Evolutionary conservation across 2,329 filamentous ascomycete genomes (phyloP).

Genomic region (Fusarium torulosum): DNA sequence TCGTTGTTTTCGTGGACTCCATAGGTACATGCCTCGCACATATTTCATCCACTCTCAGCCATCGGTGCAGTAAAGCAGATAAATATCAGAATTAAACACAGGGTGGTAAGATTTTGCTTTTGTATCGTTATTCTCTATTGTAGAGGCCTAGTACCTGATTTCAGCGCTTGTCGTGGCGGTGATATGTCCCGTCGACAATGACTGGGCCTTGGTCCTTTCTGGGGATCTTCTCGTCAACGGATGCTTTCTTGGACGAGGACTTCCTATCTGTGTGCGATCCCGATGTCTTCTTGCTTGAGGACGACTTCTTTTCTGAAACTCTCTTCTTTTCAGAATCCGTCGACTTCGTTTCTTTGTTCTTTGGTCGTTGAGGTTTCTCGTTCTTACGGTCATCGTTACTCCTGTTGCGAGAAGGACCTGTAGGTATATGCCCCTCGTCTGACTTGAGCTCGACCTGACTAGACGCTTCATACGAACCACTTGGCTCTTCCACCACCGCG

Average conservation of each 20-base stretch:
- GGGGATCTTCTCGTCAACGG: slow-evolving; percentile 19
- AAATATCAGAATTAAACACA: neutral
- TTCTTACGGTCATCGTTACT: slow-evolving; percentile 1
- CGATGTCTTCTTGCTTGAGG: slow-evolving; percentile 27
- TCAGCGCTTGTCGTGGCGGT: slow-evolving; percentile 19
- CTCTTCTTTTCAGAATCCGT: slow-evolving; percentile 25
- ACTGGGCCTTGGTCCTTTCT: slow-evolving; percentile 28
- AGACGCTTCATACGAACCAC: slow-evolving; percentile 1
- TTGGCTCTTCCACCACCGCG: slow-evolving; percentile 19
- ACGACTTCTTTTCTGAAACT: slow-evolving; percentile 14
- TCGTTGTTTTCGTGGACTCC: neutral
- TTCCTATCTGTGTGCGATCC: slow-evolving; percentile 30
- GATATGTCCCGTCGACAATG: slow-evolving; percentile 40
- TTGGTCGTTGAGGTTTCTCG: slow-evolving; percentile 28
- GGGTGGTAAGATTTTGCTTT: neutral
- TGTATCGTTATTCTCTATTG: slow-evolving; percentile 1
- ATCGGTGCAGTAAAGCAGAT: neutral
- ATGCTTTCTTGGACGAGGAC: slow-evolving; percentile 14
- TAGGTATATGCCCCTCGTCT: slow-evolving; percentile 10
- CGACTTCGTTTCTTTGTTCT: slow-evolving; percentile 32
- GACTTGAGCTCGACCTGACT: neutral
- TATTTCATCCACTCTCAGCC: neutral
- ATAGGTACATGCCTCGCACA: neutral
- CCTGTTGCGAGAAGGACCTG: slow-evolving; percentile 23
- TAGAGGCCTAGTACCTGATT: neutral